Evolutionary conservation across 768 basidiomycete genomes (phyloP), one percentile per base, ranked within the genome.

Genomic region (Harrya chromipes): DNA sequence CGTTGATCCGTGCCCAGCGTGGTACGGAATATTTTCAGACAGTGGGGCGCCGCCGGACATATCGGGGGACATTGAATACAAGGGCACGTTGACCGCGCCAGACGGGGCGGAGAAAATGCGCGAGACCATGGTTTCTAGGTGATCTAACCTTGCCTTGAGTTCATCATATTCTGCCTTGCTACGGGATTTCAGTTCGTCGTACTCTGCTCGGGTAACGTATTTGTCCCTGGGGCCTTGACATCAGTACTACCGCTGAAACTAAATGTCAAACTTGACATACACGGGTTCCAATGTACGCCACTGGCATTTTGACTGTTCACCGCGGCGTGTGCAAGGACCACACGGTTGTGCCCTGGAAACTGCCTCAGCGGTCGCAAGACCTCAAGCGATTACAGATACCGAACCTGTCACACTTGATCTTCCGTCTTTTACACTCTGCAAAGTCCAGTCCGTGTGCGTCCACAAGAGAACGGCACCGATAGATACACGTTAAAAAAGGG

Each of bases 391-490:
- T 16, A 63, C 46, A 54, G 47, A 52, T 31, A 41, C 56, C 74
- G 61, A 64, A 86, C 85, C 86, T 86, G 73, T 92, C 88, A 67
- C 90, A 92, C 64, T 86, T 87, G 68, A 91, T 91, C 75, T 92
- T 91, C 37, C 89, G 79, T 59, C 89, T 73, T 67, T 91, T 91
- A 67, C 89, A 91, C 67, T 90, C 90, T 90, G 62, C 41, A 47
- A 36, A 45, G 45, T 49, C 43, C 44, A 34, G 42, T 52, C 21
- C 27, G 33, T 40, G 44, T 43, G 47, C 20, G n/a, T 43, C 14
- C 27, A 42, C 31, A 29, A 29, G 14, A 23, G 26, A 16, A 33
- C 6, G 33, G 48, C 10, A 43, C 46, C 46, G 47, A 44, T 43
- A 14, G 42, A 46, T 31, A 33, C 35, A 24, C 42, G 55, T 62